Evolutionary conservation across 2,329 filamentous ascomycete genomes (phyloP).

Genomic region (Clathrospora elynae): DNA sequence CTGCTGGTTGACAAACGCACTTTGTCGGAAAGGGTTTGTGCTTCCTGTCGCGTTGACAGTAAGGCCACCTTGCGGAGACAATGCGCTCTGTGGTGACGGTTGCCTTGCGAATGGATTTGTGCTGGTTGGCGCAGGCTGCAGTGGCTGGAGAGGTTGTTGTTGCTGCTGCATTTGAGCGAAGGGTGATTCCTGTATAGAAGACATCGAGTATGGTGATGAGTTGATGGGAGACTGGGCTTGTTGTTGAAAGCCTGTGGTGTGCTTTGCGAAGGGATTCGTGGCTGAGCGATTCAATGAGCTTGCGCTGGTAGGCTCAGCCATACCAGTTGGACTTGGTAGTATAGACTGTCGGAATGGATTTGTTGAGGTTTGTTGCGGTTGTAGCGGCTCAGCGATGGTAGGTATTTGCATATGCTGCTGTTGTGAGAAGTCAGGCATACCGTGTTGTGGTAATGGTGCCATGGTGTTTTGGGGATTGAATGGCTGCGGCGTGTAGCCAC

Average conservation of each 20-base stretch:
- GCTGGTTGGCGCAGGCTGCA: constrained; percentile 66
- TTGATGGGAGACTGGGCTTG: constrained; percentile 33
- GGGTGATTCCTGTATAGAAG: constrained; percentile 38
- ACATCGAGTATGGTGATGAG: constrained; percentile 36
- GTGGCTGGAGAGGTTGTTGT: constrained; percentile 44
- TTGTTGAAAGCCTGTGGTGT: constrained; percentile 39
- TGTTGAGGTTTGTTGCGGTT: constrained; percentile 65
- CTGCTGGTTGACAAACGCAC: constrained; percentile 83
- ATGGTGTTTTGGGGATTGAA: constrained; percentile 51
- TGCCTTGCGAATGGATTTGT: constrained; percentile 73
- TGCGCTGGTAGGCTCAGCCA: constrained; percentile 38
- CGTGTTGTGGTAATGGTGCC: constrained; percentile 58
- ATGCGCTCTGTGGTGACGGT: constrained; percentile 48
- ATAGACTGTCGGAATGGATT: constrained; percentile 96
- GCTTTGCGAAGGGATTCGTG: constrained; percentile 87
- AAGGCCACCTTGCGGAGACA: constrained; percentile 44
- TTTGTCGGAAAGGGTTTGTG: constrained; percentile 94
- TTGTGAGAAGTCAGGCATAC: constrained; percentile 53
- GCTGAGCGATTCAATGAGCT: constrained; percentile 63
- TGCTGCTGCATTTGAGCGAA: constrained; percentile 47
- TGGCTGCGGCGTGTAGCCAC: constrained; percentile 75
- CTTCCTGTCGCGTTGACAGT: constrained; percentile 80
- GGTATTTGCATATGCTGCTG: constrained; percentile 40
- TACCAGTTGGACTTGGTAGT: constrained; percentile 55
- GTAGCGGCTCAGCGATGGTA: constrained; percentile 49